Base-by-base conservation (phyloP, 768 basidiomycete genomes). In the Mycena belliarum region DNA sequence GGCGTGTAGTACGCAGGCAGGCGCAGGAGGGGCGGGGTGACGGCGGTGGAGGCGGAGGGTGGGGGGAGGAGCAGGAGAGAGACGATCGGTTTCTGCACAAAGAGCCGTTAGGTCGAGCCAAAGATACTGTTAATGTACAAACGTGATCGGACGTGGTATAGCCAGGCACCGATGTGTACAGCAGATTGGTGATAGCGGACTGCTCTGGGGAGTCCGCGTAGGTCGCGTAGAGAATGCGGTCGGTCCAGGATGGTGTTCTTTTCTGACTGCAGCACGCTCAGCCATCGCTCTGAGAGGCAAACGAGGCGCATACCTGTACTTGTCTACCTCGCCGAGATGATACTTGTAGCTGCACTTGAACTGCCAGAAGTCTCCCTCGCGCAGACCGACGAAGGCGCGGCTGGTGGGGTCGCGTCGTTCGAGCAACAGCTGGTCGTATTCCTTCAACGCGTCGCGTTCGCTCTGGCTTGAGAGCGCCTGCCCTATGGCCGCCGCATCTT, bases 301-400 rank as follows among this genome's bases (percentile, higher is more conserved):
- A 0, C 20, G 20, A 23, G 21, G 21, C 10, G 69, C 82, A 23
- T 57, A 91, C 90, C 81, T 85, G 73, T 93, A 97, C 62, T 84
- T 83, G 67, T 95, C 91, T 21, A 92, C 85, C 66, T 89, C 82
- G 12, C 93, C 93, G 12, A 93, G 76, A 49, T 80, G 70, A 67
- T 92, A 93, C 71, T 97, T 97, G 66, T 96, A 98, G 41, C 88
- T 94, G 69, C 91, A 91, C 55, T 94, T 92, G 77, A 96, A 96
- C 53, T 77, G 79, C 83, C 88, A 91, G 68, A 98, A 89, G 21
- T 89, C 85, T n/a, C 88, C 93, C 70, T 98, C 96, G 28, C 79
- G 79, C 37, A 98, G 74, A 29, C 89, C 86, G 33, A 86, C 78
- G 62, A 93, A 88, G 6, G 85, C 81, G 14, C 40, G 35, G 37